Evolutionary conservation across 2,329 filamentous ascomycete genomes (phyloP).

Genomic region (Madurella mycetomatis): DNA sequence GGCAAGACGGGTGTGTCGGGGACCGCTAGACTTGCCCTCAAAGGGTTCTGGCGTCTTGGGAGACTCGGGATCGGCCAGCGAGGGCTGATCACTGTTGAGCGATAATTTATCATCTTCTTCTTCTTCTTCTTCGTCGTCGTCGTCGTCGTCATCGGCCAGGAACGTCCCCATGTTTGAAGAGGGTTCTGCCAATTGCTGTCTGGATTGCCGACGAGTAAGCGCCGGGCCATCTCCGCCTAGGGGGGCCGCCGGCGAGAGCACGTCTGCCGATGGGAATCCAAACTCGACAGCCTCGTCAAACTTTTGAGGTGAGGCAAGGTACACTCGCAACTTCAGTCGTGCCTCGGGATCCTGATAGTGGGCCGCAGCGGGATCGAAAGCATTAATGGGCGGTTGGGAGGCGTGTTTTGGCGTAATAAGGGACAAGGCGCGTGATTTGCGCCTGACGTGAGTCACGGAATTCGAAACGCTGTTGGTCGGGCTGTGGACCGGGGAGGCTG

Average conservation of each 20-base stretch:
- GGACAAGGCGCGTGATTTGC: conserved; percentile 53
- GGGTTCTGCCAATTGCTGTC: conserved; percentile 31
- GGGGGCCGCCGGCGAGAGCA: conserved; percentile 31
- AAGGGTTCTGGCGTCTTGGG: conserved; percentile 51
- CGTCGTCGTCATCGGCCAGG: conserved; percentile 39
- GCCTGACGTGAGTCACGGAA: conserved; percentile 37
- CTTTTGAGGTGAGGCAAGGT: conserved; percentile 83
- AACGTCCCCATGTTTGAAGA: conserved; percentile 55
- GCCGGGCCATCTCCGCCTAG: conserved; percentile 27
- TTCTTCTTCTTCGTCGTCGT: conserved; percentile 37
- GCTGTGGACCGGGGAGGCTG: conserved; percentile 29
- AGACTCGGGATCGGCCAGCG: conserved; percentile 55
- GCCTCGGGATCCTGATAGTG: conserved; percentile 91
- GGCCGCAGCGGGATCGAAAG: conserved; percentile 66
- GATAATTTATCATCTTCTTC: conserved; percentile 52
- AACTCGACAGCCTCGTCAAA: conserved; percentile 95
- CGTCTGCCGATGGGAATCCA: conserved; percentile 70
- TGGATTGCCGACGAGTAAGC: conserved; percentile 26
- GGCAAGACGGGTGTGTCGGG: conserved; percentile 18
- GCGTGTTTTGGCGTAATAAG: conserved; percentile 48
- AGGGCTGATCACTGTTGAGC: conserved; percentile 51
- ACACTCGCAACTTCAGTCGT: conserved; percentile 77
- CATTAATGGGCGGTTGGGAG: conserved; percentile 42
- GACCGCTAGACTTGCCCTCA: conserved; percentile 33
- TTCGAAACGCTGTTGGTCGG: conserved; percentile 27